Conservation (phyloP, 1,139 yeast species). For the Geotrichum histeridarum region DNA sequence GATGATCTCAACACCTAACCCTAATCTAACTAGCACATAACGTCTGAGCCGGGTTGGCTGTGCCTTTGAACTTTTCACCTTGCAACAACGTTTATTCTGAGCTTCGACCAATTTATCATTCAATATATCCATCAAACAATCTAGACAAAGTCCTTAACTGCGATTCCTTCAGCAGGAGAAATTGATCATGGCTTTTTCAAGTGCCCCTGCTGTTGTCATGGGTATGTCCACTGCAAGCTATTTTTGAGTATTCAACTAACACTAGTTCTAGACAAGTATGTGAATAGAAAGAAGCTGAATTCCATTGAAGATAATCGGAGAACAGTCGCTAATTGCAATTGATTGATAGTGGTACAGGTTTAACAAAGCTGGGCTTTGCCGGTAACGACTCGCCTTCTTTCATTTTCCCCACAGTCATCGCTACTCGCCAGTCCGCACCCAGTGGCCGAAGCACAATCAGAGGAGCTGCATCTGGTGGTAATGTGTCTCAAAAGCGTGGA, state of each 20-base stretch:
- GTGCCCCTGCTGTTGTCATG: constrained; percentile 87
- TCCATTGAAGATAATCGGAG: not conserved
- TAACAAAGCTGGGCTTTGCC: constrained; percentile 95
- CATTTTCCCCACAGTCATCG: constrained; percentile 96
- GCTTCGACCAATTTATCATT: not conserved
- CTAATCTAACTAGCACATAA: too few relatives aligned
- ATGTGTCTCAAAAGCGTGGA: constrained; percentile 70
- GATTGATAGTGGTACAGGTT: constrained; percentile 79
- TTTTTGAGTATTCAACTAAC: not conserved
- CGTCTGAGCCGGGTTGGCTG: too few relatives aligned
- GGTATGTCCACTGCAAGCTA: constrained; percentile 43
- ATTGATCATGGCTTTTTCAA: constrained; percentile 30
- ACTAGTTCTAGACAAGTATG: constrained; percentile 26
- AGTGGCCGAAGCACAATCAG: constrained; percentile 39
- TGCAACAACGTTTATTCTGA: too few relatives aligned
- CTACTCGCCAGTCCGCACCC: constrained; percentile 53
- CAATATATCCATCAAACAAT: not conserved
- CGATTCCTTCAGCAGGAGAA: not conserved
- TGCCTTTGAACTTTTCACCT: too few relatives aligned
- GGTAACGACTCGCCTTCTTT: constrained; percentile 98
- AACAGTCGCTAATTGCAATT: not conserved
- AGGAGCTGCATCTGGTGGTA: constrained; percentile 34
- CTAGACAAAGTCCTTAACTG: not conserved
- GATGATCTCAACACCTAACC: too few relatives aligned
- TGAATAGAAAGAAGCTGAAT: not conserved